These are phyloP conservation scores for Vaccinium myrtillus DNA, from an alignment of 148 eudicot genomes.

Conservation along the genomic window DNA sequence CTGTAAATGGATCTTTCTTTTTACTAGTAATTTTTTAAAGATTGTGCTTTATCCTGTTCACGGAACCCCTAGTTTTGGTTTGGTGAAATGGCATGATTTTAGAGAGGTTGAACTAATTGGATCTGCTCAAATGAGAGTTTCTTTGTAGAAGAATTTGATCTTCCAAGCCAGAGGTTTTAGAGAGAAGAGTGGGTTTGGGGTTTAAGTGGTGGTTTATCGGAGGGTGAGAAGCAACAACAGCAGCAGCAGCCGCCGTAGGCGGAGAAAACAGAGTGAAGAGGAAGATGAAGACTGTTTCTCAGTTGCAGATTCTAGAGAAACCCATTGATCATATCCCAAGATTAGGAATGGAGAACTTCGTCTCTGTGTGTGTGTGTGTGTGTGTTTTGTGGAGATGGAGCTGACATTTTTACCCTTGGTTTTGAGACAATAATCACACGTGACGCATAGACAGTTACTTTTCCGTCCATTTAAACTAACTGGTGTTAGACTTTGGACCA, in stretches of 20 bases:
- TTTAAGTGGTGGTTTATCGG: conserved; percentile 43
- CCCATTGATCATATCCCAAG: too few species aligned
- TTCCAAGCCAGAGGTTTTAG: neutral
- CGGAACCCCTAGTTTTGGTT: conserved; percentile 14
- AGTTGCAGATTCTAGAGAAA: conserved; percentile 73
- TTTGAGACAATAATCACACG: too few species aligned
- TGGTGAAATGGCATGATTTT: neutral
- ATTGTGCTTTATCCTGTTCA: too few species aligned
- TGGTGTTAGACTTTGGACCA: too few species aligned
- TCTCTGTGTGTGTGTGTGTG: too few species aligned
- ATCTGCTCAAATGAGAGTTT: neutral
- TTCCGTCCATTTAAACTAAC: too few species aligned
- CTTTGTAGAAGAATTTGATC: conserved; percentile 1
- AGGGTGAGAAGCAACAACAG: conserved; percentile 51
- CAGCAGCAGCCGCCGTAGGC: conserved; percentile 44
- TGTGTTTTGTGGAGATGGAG: too few species aligned
- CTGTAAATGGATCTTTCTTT: too few species aligned
- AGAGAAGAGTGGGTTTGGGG: conserved; percentile 15
- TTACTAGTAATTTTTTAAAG: too few species aligned
- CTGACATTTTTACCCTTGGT: too few species aligned
- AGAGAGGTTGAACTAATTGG: neutral
- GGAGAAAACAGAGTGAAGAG: conserved; percentile 68
- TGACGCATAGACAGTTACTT: too few species aligned
- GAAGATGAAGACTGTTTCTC: conserved; percentile 88
- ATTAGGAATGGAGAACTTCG: too few species aligned